Evolutionary conservation across 805 yeast species (phyloP).

Genomic region (Limtongozyma cylindracea): DNA sequence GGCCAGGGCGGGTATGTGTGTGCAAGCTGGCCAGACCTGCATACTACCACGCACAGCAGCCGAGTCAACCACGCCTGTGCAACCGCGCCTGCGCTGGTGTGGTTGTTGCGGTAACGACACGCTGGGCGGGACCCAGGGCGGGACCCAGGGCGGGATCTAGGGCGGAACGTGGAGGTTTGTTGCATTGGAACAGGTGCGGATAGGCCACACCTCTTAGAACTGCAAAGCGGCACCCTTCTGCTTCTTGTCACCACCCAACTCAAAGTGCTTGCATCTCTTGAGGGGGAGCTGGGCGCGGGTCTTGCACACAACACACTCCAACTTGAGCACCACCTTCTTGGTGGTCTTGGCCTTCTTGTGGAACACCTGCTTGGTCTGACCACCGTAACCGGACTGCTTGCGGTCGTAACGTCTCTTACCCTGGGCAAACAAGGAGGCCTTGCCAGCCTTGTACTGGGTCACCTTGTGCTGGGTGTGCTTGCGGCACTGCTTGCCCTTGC

Average conservation of each 20-base stretch:
- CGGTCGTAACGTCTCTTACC: constrained; percentile 99
- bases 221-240: constrained; percentile 99
- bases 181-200: no score
- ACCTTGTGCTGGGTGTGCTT: constrained; percentile 99
- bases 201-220: constrained; percentile 66
- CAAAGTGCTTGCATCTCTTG: constrained; percentile 99
- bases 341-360: constrained; percentile 99
- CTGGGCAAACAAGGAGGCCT: constrained; percentile 97
- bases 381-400: constrained; percentile 99
- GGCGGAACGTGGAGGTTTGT: no score
- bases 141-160: no score
- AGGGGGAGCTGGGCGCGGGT: constrained; percentile 93
- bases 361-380: constrained; percentile 99
- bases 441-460: constrained; percentile 99
- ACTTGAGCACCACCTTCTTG: constrained; percentile 98
- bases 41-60: no score
- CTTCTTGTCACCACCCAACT: constrained; percentile 99
- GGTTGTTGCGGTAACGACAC: no score
- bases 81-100: no score
- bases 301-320: constrained; percentile 97
- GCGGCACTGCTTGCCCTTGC: constrained; percentile 98
- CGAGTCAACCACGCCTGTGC: no score
- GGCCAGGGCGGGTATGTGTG: no score
- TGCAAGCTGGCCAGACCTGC: no score
- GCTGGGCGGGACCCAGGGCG: no score